Base-by-base conservation (phyloP, 2,329 filamentous ascomycete genomes). In the Sporothrix curviconia region DNA sequence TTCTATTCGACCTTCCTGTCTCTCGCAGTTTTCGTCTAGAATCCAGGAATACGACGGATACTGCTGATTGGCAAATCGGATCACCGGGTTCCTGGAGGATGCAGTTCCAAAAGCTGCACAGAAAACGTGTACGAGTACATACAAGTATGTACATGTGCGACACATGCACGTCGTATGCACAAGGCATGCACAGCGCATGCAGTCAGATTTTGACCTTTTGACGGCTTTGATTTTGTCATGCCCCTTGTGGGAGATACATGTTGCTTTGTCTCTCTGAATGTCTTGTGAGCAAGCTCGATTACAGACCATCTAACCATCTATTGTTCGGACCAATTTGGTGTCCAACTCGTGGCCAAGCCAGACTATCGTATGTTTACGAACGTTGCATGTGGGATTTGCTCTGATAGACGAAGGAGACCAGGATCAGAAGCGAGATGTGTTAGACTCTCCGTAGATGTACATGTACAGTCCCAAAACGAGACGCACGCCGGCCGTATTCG, bases 311-410 rank as follows among this genome's bases (percentile, higher is more conserved):
- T 37, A 49, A n/a, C 28, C 46, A 28, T 49, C 46, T 34, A 17
- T 49, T 49, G 30, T 22, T 30, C 36, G 11, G 44, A 49, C 44
- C 44, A 36, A 49, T 49, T n/a, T 30, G 44, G 44, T 30, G 44
- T 34, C 44, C 44, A 49, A 28, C 44, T 49, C 28, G 44, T 36
- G 44, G 28, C 28, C 44, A 49, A n/a, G n/a, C n/a, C n/a, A 49
- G 44, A 49, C 15, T 22, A 14, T 22, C 28, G n/a, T 14, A 34
- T 36, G 30, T 36, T 36, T 22, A 49, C 28, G 24, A 49, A 49
- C 43, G 15, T 15, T 32, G 43, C 25, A 46, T n/a, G n/a, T n/a
- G n/a, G n/a, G n/a, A n/a, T n/a, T n/a, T 46, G 15, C 25, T 15
- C 14, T 12, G 7, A 5, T 24, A 7, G 7, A 25, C 9, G 22